Conservation (phyloP, 208 protist species). For the Acanthamoeba rhysodes region DNA sequence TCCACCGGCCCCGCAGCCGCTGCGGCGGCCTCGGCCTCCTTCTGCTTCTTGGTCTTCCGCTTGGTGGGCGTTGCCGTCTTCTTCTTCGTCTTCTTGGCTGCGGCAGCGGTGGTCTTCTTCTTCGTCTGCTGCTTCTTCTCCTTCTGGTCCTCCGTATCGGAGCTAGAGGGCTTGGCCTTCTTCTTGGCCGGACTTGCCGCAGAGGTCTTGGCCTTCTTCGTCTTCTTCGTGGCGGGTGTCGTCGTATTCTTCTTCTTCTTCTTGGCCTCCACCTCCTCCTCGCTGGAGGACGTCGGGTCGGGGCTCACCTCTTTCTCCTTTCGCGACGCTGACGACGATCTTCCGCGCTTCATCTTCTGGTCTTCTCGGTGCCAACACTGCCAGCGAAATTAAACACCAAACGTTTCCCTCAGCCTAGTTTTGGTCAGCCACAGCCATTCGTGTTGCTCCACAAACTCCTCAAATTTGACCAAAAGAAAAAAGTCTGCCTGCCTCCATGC, state of each 20-base stretch:
- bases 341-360: background rate
- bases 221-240: background rate
- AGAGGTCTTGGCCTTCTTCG: background rate
- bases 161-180: background rate
- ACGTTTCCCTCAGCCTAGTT: no score
- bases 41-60: conserved; percentile 27
- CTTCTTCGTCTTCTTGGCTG: background rate
- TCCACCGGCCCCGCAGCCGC: background rate
- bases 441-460: no score
- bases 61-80: background rate
- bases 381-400: no score
- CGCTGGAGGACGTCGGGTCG: background rate
- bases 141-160: background rate
- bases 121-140: background rate
- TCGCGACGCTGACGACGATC: background rate
- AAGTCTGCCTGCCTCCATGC: no score
- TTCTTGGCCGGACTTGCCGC: background rate
- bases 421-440: no score
- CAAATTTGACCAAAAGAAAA: no score
- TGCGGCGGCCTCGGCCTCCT: background rate
- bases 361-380: no score
- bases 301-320: background rate
- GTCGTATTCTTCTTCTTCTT: background rate
- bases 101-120: background rate
- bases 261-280: background rate